Base-by-base conservation (phyloP, 208 protist species). In the Trypanosoma cruzi region DNA sequence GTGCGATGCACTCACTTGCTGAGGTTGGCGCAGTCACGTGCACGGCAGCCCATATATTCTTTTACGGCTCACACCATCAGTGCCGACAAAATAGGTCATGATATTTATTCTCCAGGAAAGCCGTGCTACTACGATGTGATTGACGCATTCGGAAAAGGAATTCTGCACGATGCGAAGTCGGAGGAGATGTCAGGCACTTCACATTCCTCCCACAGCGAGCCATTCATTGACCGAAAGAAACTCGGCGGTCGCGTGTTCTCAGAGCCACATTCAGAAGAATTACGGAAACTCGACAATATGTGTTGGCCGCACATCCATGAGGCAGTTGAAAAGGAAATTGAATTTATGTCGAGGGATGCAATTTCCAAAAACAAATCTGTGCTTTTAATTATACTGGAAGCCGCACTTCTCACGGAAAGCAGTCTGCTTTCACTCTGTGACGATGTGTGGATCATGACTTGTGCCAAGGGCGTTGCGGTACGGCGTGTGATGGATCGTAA, bases 361-460 rank as follows among this genome's bases (percentile, higher is more conserved):
- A 26, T 56, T 0, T 20, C 52, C 0, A 60, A 64, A 20, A 67
- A 62, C 13, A 62, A 79, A 42, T 64, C 42, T 11, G 69, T 77
- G 0, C 67, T 71, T 32, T 64, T 94, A 8, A 59, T 94, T 32
- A 70, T 94, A 18, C n/a, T 94, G 0, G 84, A 94, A 56, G 89
- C 89, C 0, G 89, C 85, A 16, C 73, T 92, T 59, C 79, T 94
- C n/a, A 75, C 86, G 49, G 81, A 94, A 34, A 81, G 85, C 64
- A 57, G 31, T 63, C 67, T 49, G 50, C 77, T 48, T 10, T 28
- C 16, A 29, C n/a, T 79, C 20, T 88, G 84, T 28, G 85, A 76
- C 0, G 85, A 94, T 58, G 26, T 92, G 3, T 94, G 89, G 86
- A 64, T 89, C 60, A 94, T 84, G 54, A 72, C 75, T 66, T 94